Evolutionary conservation across 1,284 basidiomycete species (phyloP).

Genomic region (Xanthoconium separans): DNA sequence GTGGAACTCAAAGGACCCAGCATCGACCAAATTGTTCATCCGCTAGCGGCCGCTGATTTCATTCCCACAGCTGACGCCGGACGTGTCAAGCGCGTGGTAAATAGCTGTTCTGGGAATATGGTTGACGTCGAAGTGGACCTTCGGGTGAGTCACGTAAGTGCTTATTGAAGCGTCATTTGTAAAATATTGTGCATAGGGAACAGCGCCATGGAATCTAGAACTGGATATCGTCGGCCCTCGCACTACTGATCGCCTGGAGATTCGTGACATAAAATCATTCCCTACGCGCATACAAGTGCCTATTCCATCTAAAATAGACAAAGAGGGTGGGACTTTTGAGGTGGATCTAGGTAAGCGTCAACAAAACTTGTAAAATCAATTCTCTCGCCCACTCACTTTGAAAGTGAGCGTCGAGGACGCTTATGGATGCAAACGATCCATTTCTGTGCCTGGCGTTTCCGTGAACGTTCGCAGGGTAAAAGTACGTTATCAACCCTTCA

Average conservation of each 20-base stretch:
- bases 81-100: conserved; percentile 54
- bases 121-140: conserved; percentile 80
- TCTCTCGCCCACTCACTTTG: conserved; percentile 1
- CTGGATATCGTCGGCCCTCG: conserved; percentile 73
- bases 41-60: conserved; percentile 79
- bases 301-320: conserved; percentile 66
- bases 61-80: conserved; percentile 41
- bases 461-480: conserved; percentile 87
- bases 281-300: conserved; percentile 62
- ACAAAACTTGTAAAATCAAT: not conserved
- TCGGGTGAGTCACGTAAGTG: conserved; percentile 46
- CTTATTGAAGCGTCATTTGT: not conserved
- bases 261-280: conserved; percentile 55
- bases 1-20: conserved; percentile 69
- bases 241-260: conserved; percentile 56
- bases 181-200: conserved; percentile 56
- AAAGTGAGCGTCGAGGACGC: conserved; percentile 85
- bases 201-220: conserved; percentile 85
- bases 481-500: conserved; percentile 41
- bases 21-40: conserved; percentile 86
- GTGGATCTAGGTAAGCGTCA: conserved; percentile 65
- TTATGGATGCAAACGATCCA: conserved; percentile 80
- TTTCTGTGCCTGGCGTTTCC: conserved; percentile 78
- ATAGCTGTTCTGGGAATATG: conserved; percentile 71
- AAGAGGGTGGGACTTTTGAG: conserved; percentile 76